Conservation (phyloP, 2,329 filamentous ascomycete genomes). For the Exophiala sp. region DNA sequence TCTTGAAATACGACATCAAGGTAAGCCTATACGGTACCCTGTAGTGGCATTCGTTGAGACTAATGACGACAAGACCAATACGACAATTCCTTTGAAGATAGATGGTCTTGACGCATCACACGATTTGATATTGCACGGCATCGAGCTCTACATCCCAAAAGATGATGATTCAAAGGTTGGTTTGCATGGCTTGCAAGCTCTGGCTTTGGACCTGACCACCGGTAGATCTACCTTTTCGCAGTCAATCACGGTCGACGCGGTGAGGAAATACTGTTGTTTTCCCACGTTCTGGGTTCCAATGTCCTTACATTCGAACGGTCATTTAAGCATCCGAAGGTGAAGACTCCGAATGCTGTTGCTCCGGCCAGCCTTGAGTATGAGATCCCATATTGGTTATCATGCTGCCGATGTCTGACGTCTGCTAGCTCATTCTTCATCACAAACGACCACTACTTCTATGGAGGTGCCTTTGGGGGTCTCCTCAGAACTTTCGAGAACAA, state of each 20-base stretch:
- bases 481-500: slow-evolving; percentile 14
- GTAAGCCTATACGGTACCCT: neutral
- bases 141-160: slow-evolving; percentile 10
- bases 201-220: neutral
- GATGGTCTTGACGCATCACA: slow-evolving; percentile 14
- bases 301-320: slow-evolving; percentile 13
- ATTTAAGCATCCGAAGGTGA: slow-evolving; percentile 16
- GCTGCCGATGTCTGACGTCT: neutral
- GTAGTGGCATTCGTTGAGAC: neutral
- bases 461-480: slow-evolving; percentile 8
- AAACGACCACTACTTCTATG: slow-evolving; percentile 22
- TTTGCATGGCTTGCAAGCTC: neutral
- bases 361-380: slow-evolving; percentile 13
- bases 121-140: slow-evolving; percentile 19
- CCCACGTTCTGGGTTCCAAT: slow-evolving; percentile 15
- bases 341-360: slow-evolving; percentile 20
- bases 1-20: slow-evolving; percentile 22
- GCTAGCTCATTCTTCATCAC: slow-evolving; percentile 22
- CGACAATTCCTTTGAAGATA: slow-evolving; percentile 9
- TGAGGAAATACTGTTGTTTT: slow-evolving; percentile 15
- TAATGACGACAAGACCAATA: slow-evolving; percentile 4
- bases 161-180: slow-evolving; percentile 13
- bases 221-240: slow-evolving; percentile 20
- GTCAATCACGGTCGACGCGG: slow-evolving; percentile 21
- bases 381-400: neutral